A percentile compares a stretch with the other conserved stretches of the same genome.
These are phyloP conservation scores for Withania somnifera DNA, from an alignment of 305 asterid species.

Conservation along the genomic window DNA sequence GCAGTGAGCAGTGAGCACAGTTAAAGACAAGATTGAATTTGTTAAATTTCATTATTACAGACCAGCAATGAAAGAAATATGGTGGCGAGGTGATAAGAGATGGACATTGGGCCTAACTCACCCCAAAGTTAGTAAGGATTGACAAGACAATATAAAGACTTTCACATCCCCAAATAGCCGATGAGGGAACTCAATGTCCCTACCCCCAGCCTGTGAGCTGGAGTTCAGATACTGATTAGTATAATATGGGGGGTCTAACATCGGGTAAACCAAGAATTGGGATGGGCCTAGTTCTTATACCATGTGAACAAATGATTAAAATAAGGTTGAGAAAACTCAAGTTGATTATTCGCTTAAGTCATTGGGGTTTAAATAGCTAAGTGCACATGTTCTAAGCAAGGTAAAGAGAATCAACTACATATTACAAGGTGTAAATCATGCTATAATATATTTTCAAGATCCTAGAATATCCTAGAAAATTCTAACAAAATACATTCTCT, in stretches of 20 bases:
- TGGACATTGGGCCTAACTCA: background rate
- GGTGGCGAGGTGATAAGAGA: background rate
- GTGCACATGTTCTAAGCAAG: background rate
- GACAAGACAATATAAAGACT: background rate
- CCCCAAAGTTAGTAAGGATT: background rate
- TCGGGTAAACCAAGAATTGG: too few species aligned
- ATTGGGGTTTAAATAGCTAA: background rate
- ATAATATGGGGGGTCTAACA: background rate
- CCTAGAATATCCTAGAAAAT: background rate
- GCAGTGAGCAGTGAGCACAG: background rate
- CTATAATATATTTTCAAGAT: background rate
- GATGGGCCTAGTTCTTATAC: background rate
- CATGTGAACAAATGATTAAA: background rate
- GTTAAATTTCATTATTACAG: background rate
- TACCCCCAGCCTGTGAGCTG: background rate
- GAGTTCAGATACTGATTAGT: background rate
- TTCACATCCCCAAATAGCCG: background rate
- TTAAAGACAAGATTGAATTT: slow-evolving; percentile 2
- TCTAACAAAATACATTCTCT: background rate
- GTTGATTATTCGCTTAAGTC: background rate
- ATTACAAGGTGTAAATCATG: background rate
- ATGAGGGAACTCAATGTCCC: background rate
- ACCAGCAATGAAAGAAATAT: background rate
- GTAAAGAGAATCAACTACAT: background rate
- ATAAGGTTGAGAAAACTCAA: background rate